Evolutionary conservation across 116 monocot genomes (phyloP), one percentile per base, ranked within the genome.

Genomic region (Zostera marina): DNA sequence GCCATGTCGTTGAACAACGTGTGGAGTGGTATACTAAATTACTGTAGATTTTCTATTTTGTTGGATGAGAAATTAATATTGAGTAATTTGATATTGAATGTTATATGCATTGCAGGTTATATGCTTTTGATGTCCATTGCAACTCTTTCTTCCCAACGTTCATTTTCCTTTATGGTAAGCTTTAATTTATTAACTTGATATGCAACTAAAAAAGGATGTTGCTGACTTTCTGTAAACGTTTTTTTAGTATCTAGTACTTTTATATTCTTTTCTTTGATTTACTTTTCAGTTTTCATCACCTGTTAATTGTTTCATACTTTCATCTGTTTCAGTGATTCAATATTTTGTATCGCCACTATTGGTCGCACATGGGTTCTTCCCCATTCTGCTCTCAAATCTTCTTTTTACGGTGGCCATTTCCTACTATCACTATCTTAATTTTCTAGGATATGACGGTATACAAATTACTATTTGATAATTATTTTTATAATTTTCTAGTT

Each of bases 81-180:
- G 8, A 11, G 12, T 45, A 45, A 14, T 45, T 45, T 32, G 5
- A 32, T 32, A 41, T 44, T 59, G 20, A 41, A 41, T 13, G 59
- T 44, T 42, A 13, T 51, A 16, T 42, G 20, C 41, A 51, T 70
- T 75, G 40, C 54, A 94, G 94, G 94, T 60, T 88, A 14, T 94
- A 94, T 75, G 88, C 94, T 41, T 82, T 94, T 66, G 94, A 94
- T 55, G 88, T 94, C 61, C 94, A 94, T 54, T 94, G 94, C 75
- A 94, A 94, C 73, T 94, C 94, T 61, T 94, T 84, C 72, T 88
- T 94, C 56, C 94, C 94, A 15, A 73, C 80, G 24, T 88, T 94
- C 65, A 76, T 94, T 46, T 52, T 94, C 63, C 94, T 94, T 56
- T 94, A 88, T 44, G 94, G 94, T 94, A 88, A 74, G 9, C 40